These are phyloP conservation scores for Lecanosticta acicola DNA, from an alignment of 2,329 filamentous ascomycete species.

Conservation along the genomic window DNA sequence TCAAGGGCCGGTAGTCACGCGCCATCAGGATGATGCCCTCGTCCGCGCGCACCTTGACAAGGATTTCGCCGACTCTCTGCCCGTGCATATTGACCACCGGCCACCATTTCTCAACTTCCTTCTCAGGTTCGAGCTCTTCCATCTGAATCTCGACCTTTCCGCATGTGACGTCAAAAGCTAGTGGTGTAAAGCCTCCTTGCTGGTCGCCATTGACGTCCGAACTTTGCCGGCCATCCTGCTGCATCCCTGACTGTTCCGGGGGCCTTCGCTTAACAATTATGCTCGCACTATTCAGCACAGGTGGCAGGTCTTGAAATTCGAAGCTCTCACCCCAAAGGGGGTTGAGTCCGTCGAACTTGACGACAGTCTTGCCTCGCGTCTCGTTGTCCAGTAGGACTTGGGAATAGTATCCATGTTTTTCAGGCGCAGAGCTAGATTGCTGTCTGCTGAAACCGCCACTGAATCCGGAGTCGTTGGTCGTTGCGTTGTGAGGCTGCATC, in stretches of 20 bases:
- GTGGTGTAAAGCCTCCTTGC: conserved; percentile 40
- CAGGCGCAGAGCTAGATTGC: conserved; percentile 14
- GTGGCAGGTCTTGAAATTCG: conserved; percentile 68
- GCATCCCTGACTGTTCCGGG: conserved; percentile 26
- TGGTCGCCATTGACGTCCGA: conserved; percentile 36
- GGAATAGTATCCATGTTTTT: conserved; percentile 64
- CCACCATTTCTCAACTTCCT: conserved; percentile 81
- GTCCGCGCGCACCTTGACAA: conserved; percentile 76
- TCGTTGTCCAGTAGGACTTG: conserved; percentile 77
- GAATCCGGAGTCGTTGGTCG: conserved; percentile 18
- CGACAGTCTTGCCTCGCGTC: conserved; percentile 67
- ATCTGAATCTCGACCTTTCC: conserved; percentile 78
- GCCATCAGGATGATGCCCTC: conserved; percentile 85
- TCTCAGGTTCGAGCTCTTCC: conserved; percentile 69
- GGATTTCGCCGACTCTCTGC: conserved; percentile 72
- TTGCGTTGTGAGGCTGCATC: conserved; percentile 37
- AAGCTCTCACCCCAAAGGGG: conserved; percentile 81
- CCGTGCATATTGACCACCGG: conserved; percentile 71
- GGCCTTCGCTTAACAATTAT: conserved; percentile 63
- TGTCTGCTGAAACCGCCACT: conserved; percentile 20
- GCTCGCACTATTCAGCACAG: conserved; percentile 62
- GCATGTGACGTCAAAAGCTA: conserved; percentile 47
- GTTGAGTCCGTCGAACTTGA: conserved; percentile 63
- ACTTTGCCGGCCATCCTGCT: conserved; percentile 29
- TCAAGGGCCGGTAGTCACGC: conserved; percentile 76